Base-by-base conservation (phyloP, 495 filamentous ascomycete genomes). In the Bryoglossum gracile region DNA sequence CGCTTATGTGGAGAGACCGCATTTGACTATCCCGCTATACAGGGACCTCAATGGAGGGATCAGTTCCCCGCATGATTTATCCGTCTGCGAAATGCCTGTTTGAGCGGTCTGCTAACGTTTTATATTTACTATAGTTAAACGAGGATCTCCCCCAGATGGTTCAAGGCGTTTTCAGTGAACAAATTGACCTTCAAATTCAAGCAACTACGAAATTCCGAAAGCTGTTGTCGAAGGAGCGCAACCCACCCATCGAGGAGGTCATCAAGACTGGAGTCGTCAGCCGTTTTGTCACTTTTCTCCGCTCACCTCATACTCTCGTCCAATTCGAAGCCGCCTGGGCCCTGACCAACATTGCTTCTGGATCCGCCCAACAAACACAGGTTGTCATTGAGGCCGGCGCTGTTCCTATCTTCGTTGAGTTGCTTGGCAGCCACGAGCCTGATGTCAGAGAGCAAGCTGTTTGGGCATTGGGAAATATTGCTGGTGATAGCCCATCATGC, bases 321-420 rank as follows among this genome's bases (percentile, higher is more conserved):
- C 94, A 99, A 69, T 99, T 99, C 65, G 94, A 99, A 70, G 92
- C 94, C 58, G 94, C 94, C 8, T 99, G 94, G 94, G 94, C 94
- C 54, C 74, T 99, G 62, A 99, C 94, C 69, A 99, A 99, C 73
- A 99, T 99, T 69, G 94, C 94, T 38, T 96, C 90, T 26, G 94
- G 94, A 55, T 95, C 90, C 48, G 91, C 94, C 33, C 83, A 88
- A 56, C 94, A 99, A 67, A 99, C 94, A 43, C 91, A 99, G 66
- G 92, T 96, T 13, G 94, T 99, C 59, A 97, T 99, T 59, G 91
- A 96, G 66, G 92, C 94, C 46, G 91, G 92, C 58, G 94, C 94
- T 53, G 94, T 99, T 19, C 94, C 94, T 6, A 97, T 99, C 63
- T 99, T 99, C 61, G 90, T 96, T 44, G 90, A 99, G 72, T 76